These are phyloP conservation scores for Staphylotrichum longicolle DNA, from an alignment of 495 filamentous ascomycete genomes.

Conservation along the genomic window DNA sequence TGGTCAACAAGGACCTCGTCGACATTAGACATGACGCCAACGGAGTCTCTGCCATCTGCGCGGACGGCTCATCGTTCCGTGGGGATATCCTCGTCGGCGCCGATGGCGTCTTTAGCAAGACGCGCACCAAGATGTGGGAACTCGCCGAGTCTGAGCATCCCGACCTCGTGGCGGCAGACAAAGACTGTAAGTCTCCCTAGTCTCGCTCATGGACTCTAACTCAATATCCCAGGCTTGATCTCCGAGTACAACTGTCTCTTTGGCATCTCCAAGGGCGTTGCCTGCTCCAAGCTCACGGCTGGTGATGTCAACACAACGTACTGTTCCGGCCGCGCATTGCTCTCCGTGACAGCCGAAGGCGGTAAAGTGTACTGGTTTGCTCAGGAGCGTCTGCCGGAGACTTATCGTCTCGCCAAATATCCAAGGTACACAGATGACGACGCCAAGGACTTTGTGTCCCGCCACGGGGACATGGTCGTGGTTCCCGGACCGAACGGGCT, in stretches of 20 bases:
- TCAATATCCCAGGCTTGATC: constrained; percentile 14
- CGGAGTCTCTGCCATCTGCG: constrained; percentile 21
- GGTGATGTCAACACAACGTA: constrained; percentile 28
- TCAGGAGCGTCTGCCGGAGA: constrained; percentile 23
- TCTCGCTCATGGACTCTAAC: neutral
- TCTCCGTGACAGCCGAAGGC: constrained; percentile 27
- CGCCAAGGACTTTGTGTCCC: constrained; percentile 30
- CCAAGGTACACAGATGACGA: constrained; percentile 40
- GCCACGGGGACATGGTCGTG: constrained; percentile 31
- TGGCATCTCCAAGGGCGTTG: constrained; percentile 26
- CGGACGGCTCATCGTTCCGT: constrained; percentile 38
- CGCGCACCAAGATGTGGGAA: constrained; percentile 44
- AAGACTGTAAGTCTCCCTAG: constrained; percentile 6
- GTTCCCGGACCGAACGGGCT: constrained; percentile 22
- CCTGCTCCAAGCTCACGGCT: constrained; percentile 12
- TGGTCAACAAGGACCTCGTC: constrained; percentile 20
- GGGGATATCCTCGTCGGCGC: constrained; percentile 50
- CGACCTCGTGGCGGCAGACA: constrained; percentile 19
- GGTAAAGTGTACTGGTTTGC: constrained; percentile 41
- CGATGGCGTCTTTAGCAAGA: constrained; percentile 46
- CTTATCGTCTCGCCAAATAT: constrained; percentile 12
- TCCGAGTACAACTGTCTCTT: constrained; percentile 41
- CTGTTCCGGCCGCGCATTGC: constrained; percentile 27
- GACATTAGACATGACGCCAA: constrained; percentile 17
- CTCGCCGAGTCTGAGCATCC: constrained; percentile 17